phyloP scores from a whole-genome alignment of 495 filamentous ascomycete genomes.

The Xylaria scruposa region DNA sequence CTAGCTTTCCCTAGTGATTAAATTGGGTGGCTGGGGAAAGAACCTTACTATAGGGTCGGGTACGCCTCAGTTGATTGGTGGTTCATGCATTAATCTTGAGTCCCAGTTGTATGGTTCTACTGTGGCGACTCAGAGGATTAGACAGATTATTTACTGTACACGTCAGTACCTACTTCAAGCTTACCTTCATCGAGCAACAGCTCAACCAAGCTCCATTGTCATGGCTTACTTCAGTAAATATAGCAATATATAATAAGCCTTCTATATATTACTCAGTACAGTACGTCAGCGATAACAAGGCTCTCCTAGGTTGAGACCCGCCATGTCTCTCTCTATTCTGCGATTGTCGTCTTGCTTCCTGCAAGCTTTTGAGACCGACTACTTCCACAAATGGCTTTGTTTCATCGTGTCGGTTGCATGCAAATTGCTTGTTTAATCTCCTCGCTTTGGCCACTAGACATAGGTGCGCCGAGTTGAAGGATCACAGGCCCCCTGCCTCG shows the following conservation, averaged over 20 bases:
- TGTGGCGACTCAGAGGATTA: conserved; percentile 1
- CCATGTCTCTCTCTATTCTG: not conserved
- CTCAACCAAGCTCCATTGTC: not conserved
- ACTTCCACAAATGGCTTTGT: not conserved
- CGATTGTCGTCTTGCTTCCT: not conserved
- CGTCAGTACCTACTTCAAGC: not conserved
- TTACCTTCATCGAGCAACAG: not conserved
- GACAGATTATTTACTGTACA: not conserved
- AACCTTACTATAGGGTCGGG: not conserved
- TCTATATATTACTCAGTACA: not conserved
- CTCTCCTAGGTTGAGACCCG: not conserved
- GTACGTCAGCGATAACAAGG: not conserved
- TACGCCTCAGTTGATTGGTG: not conserved
- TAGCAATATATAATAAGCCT: not conserved
- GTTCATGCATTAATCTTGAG: conserved; percentile 3
- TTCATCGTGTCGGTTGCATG: not conserved
- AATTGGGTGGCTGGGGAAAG: conserved; percentile 37
- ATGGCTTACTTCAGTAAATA: not conserved
- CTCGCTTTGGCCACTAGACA: not conserved
- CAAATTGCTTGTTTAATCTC: not conserved
- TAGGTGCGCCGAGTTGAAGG: conserved; percentile 20
- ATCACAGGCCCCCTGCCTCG: conserved; percentile 21
- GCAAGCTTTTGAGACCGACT: not conserved
- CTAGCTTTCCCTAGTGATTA: not conserved
- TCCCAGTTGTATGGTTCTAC: conserved; percentile 19